Evolutionary conservation across 176 grass and related monocot genomes (phyloP).

Genomic region (Carex pumila): DNA sequence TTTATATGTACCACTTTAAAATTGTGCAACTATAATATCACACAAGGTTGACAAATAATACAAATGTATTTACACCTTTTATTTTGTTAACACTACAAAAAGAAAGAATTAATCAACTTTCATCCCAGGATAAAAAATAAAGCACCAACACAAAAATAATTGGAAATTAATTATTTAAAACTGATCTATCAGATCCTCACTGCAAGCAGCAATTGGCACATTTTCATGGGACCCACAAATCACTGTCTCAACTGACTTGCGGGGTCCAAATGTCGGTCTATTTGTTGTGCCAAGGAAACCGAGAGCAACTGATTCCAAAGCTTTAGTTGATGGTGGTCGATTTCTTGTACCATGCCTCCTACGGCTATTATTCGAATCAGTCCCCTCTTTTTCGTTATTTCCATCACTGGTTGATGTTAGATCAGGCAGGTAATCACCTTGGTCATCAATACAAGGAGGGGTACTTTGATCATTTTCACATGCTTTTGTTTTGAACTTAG

Average conservation of each 20-base stretch:
- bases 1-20: neutral
- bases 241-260: slow-evolving; percentile 1
- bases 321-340: slow-evolving; percentile 70
- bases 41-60: slow-evolving; percentile 3
- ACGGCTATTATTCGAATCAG: slow-evolving; percentile 46
- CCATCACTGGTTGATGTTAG: slow-evolving; percentile 50
- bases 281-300: slow-evolving; percentile 75
- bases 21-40: neutral
- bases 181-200: neutral
- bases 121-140: neutral
- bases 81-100: slow-evolving; percentile 7
- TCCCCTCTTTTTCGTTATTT: slow-evolving; percentile 31
- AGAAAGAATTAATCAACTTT: slow-evolving; percentile 2
- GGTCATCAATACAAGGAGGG: slow-evolving; percentile 23
- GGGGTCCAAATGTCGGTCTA: neutral
- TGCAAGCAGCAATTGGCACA: neutral
- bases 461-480: slow-evolving; percentile 30
- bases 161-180: neutral
- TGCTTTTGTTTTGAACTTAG: slow-evolving; percentile 24
- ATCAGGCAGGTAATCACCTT: slow-evolving; percentile 32
- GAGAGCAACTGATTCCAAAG: slow-evolving; percentile 90
- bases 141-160: neutral
- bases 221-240: neutral
- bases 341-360: slow-evolving; percentile 86
- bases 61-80: slow-evolving; percentile 5